Conservation (phyloP, 2,329 filamentous ascomycete genomes). For the Chaetothyriales sp. region DNA sequence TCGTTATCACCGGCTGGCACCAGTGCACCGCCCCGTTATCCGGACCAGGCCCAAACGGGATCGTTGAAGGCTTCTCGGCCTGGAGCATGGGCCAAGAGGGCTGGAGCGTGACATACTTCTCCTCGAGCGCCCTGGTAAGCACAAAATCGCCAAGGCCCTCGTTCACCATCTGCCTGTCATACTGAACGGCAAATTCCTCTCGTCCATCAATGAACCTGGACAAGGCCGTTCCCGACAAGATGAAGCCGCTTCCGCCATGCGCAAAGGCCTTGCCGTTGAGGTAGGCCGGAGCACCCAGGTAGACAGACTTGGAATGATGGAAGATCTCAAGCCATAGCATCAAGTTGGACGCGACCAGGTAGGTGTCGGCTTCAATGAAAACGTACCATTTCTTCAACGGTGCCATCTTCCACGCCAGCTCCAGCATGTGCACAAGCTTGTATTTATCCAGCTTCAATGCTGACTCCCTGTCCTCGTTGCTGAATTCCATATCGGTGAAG, state of each 20-base stretch:
- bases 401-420: constrained; percentile 38
- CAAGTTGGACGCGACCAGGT: constrained; percentile 42
- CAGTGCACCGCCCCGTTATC: constrained; percentile 30
- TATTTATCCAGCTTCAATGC: constrained; percentile 47
- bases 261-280: constrained; percentile 35
- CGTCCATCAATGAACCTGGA: constrained; percentile 11
- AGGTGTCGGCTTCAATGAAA: constrained; percentile 47
- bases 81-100: constrained; percentile 39
- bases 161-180: constrained; percentile 30
- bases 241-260: constrained; percentile 43
- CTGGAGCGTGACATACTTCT: constrained; percentile 35
- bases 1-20: constrained; percentile 45
- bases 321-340: constrained; percentile 35
- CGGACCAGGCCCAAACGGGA: constrained; percentile 28
- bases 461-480: constrained; percentile 14
- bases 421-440: constrained; percentile 47
- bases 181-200: not conserved
- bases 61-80: constrained; percentile 40
- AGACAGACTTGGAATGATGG: constrained; percentile 32
- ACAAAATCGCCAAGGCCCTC: constrained; percentile 41
- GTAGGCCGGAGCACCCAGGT: constrained; percentile 39
- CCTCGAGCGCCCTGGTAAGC: constrained; percentile 35
- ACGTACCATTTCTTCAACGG: constrained; percentile 46
- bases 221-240: constrained; percentile 40
- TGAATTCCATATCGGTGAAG: constrained; percentile 26